These are phyloP conservation scores for Mycena crocata DNA, from an alignment of 768 basidiomycete species.

Conservation along the genomic window DNA sequence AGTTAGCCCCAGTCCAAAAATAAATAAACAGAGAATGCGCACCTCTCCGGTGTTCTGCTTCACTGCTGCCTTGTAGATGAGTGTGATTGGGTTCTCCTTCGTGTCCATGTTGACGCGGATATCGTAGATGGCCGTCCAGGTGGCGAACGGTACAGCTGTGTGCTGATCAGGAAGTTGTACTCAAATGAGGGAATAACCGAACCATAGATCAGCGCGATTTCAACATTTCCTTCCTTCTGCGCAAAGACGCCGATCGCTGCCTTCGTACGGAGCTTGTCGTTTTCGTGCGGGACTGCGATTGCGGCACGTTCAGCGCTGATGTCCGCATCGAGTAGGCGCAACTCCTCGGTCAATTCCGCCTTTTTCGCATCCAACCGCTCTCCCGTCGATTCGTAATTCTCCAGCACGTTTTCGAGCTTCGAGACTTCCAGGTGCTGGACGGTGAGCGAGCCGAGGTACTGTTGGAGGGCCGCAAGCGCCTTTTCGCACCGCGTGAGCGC, in stretches of 20 bases:
- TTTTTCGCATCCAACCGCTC: constrained; percentile 28
- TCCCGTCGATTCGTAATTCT: constrained; percentile 31
- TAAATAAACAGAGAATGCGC: not conserved
- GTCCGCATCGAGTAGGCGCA: constrained; percentile 28
- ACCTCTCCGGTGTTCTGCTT: constrained; percentile 56
- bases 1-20: not conserved
- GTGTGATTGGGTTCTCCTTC: constrained; percentile 43
- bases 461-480: constrained; percentile 28
- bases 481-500: constrained; percentile 30
- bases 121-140: constrained; percentile 53
- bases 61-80: constrained; percentile 55
- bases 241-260: constrained; percentile 38
- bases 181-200: not conserved
- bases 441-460: constrained; percentile 29
- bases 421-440: constrained; percentile 33
- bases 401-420: constrained; percentile 30
- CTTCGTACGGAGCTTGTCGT: constrained; percentile 26
- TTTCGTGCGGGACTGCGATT: constrained; percentile 15
- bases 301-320: constrained; percentile 17
- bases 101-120: constrained; percentile 52
- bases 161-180: not conserved
- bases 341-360: constrained; percentile 26
- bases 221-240: constrained; percentile 31
- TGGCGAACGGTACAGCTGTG: constrained; percentile 36
- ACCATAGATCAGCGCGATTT: constrained; percentile 40